Evolutionary conservation across 2,329 filamentous ascomycete genomes (phyloP), one percentile per base, ranked within the genome.

Genomic region (Colletotrichum liriopes): DNA sequence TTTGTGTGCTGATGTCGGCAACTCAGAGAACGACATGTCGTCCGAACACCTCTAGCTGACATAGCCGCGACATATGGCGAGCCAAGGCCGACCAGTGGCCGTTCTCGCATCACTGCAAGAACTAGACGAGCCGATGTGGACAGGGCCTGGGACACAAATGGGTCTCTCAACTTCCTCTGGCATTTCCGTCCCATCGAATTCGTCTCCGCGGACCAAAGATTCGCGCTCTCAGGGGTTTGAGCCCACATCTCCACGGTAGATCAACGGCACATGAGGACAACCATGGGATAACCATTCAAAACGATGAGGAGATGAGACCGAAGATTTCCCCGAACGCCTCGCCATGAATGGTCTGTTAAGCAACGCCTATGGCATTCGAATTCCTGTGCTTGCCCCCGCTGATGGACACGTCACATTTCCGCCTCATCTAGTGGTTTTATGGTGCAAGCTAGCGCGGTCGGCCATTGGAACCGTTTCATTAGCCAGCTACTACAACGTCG

Each of bases 381-480:
- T 52, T 49, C 49, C 32, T 65, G 20, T 39, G 64, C 35, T 37
- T 37, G 47, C 60, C 66, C 43, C 55, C 47, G 37, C 60, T 62
- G 41, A 56, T 51, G 37, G 47, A 58, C 54, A 65, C 51, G 61
- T 65, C 26, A 52, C 60, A n/a, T 52, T 37, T 26, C 52, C 52
- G 35, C 37, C n/a, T 59, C 20, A 4, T 18, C 35, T 20, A 54
- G 18, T 35, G 23, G 23, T 26, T 18, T 29, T n/a, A 45, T 61
- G n/a, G 32, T 23, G 20, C 54, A 37, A 29, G 20, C 56, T 35
- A 71, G 68, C 32, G 32, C 45, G 35, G 35, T 29, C 3, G 29
- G 26, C 45, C 29, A 1, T 54, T 26, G 45, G 12, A 67, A 11
- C 35, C 37, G n/a, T 43, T 52, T 26, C 23, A 32, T 43, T 39